Evolutionary conservation across 2,329 filamentous ascomycete genomes (phyloP).

Genomic region (Fusarium coicis): DNA sequence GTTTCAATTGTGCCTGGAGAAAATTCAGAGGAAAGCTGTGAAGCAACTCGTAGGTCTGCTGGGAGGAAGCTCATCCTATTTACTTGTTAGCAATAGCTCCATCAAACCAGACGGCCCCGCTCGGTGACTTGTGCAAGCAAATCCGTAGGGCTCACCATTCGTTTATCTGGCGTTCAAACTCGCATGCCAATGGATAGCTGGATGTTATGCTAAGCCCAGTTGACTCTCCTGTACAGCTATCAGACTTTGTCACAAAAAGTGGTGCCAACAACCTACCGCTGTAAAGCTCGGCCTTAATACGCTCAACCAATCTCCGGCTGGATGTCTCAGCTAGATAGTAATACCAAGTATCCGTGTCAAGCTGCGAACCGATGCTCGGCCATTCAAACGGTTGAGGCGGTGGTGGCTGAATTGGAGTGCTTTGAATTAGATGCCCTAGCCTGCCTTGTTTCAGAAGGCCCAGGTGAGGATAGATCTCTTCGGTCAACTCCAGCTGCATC

Average conservation of each 20-base stretch:
- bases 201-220: not conserved
- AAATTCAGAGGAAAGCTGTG: not conserved
- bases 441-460: not conserved
- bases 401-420: not conserved
- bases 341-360: not conserved
- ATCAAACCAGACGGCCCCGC: too few species aligned
- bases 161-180: not conserved
- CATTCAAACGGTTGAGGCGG: not conserved
- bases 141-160: not conserved
- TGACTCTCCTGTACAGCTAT: too few species aligned
- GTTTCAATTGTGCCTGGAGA: not conserved
- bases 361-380: not conserved
- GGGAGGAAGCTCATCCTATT: not conserved
- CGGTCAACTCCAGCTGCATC: not conserved
- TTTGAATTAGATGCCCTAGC: not conserved
- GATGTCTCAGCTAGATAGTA: not conserved
- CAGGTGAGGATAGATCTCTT: not conserved
- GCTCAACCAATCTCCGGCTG: not conserved
- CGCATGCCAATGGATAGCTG: not conserved
- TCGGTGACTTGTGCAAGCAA: too few species aligned
- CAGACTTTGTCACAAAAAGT: too few species aligned
- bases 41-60: not conserved
- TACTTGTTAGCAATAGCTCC: too few species aligned
- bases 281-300: not conserved
- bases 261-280: too few species aligned